Evolutionary conservation across 1,284 basidiomycete genomes (phyloP).

Genomic region (Sanghuangporus weigelae): DNA sequence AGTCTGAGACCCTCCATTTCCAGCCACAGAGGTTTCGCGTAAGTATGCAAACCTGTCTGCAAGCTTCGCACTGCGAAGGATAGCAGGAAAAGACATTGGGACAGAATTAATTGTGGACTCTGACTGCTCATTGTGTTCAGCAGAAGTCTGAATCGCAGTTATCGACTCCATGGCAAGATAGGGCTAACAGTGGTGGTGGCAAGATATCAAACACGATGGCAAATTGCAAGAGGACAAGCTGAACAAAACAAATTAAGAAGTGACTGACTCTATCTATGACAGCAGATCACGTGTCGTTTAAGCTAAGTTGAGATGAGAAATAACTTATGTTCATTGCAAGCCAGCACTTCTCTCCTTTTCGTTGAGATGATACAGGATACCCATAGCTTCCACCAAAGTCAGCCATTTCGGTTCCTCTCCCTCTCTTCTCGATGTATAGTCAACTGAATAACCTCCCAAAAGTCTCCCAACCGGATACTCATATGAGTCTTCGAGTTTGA

Average conservation of each 20-base stretch:
- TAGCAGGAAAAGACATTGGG: slow-evolving; percentile 63
- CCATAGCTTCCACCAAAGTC: slow-evolving; percentile 2
- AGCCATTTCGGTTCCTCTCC: slow-evolving; percentile 7
- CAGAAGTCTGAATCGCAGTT: background rate
- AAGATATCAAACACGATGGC: background rate
- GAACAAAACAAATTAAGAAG: background rate
- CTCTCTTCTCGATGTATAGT: slow-evolving; percentile 4
- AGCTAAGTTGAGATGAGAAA: too few relatives aligned
- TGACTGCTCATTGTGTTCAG: background rate
- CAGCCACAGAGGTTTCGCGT: slow-evolving; percentile 20
- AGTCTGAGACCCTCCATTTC: slow-evolving; percentile 15
- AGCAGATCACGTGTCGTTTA: background rate
- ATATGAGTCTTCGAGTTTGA: background rate
- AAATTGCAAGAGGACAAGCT: background rate
- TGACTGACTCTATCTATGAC: background rate
- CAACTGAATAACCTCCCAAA: background rate
- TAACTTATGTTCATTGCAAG: too few relatives aligned
- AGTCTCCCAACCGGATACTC: background rate
- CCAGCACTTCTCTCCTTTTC: background rate
- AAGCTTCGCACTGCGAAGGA: slow-evolving; percentile 55
- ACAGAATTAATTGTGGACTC: slow-evolving; percentile 29
- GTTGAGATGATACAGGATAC: background rate
- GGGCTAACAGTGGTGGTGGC: background rate
- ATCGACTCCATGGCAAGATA: background rate
- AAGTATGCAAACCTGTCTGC: slow-evolving; percentile 49